These are phyloP conservation scores for Penicillium verhagenii DNA, from an alignment of 495 filamentous ascomycete species.

Conservation along the genomic window DNA sequence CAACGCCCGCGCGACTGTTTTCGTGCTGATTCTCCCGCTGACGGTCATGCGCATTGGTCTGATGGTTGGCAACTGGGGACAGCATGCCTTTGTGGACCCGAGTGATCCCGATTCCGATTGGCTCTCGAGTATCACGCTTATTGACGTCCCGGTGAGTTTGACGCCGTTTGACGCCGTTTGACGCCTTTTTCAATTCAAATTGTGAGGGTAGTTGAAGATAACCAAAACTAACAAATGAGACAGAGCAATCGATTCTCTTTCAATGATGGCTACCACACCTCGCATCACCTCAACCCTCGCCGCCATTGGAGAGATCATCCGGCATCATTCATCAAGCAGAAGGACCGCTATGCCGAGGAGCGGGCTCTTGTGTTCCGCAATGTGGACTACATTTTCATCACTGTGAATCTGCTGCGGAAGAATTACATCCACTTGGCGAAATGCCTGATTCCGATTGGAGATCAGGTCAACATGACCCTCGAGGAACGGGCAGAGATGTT, in stretches of 20 bases:
- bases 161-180: not conserved
- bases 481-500: conserved; percentile 62
- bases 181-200: too few relatives aligned
- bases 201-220: not conserved
- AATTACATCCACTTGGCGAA: conserved; percentile 62
- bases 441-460: conserved; percentile 66
- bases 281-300: conserved; percentile 70
- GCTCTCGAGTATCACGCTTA: conserved; percentile 67
- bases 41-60: conserved; percentile 58
- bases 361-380: conserved; percentile 68
- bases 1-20: conserved; percentile 53
- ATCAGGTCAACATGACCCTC: conserved; percentile 60
- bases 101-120: conserved; percentile 67
- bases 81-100: conserved; percentile 72
- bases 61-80: conserved; percentile 76
- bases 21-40: conserved; percentile 61
- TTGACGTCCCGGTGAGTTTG: conserved; percentile 64
- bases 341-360: conserved; percentile 56
- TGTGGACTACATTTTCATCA: conserved; percentile 71
- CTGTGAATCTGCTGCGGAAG: conserved; percentile 56
- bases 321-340: conserved; percentile 60
- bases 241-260: conserved; percentile 72
- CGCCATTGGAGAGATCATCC: conserved; percentile 77
- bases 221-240: conserved; percentile 9
- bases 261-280: conserved; percentile 78